Conservation (phyloP, 176 grass and related monocot species). For the Musa schizocarpa region DNA sequence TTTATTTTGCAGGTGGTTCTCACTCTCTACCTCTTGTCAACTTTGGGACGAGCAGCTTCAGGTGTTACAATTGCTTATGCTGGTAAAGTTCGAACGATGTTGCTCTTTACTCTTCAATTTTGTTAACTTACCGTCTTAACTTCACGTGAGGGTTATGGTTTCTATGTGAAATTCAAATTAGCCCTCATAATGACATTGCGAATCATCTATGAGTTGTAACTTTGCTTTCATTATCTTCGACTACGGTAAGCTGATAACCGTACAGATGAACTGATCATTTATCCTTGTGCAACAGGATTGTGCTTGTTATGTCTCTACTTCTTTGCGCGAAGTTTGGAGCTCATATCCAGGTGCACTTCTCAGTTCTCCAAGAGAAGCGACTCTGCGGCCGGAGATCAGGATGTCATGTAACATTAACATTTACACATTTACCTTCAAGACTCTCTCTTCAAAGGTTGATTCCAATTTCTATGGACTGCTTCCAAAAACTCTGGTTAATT, state of each 20-base stretch:
- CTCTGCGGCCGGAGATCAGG: slow-evolving; percentile 28
- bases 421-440: neutral
- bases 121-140: neutral
- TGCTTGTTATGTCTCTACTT: slow-evolving; percentile 73
- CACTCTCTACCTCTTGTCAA: slow-evolving; percentile 64
- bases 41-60: slow-evolving; percentile 68
- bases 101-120: neutral
- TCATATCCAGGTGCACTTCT: slow-evolving; percentile 41
- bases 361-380: slow-evolving; percentile 47
- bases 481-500: neutral
- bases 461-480: neutral
- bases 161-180: neutral
- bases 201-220: neutral
- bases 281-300: slow-evolving; percentile 33
- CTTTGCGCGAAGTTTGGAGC: slow-evolving; percentile 53
- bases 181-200: neutral
- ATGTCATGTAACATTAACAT: slow-evolving; percentile 22
- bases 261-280: neutral
- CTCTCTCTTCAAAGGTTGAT: neutral
- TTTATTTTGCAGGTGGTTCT: slow-evolving; percentile 52
- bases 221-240: neutral
- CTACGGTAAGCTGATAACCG: no score
- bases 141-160: no score
- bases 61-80: slow-evolving; percentile 81
- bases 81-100: slow-evolving; percentile 34